Evolutionary conservation across 1,139 yeast genomes (phyloP), one percentile per base, ranked within the genome.

Genomic region (Waltiozyma sp.): DNA sequence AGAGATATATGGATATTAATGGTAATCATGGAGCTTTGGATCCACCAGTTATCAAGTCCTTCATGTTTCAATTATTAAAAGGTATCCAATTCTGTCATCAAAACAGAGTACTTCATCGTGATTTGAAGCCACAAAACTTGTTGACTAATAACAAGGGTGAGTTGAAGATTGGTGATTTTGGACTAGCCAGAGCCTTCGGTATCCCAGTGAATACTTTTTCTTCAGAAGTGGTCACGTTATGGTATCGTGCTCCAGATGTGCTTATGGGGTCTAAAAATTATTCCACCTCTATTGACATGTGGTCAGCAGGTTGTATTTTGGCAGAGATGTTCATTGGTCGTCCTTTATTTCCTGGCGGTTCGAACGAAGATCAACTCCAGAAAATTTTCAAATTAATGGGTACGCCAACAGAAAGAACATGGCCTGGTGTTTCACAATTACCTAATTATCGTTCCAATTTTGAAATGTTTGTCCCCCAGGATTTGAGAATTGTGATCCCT

Each of bases 301-400:
- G 99, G 99, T 87, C 96, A 26, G 94, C 96, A 19, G 99, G 99
- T 13, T 91, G 98, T 64, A 91, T 91, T 44, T 72, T 91, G 60
- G 97, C 97, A 1, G 99, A 91, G 61, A 91, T 91, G 98, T 82
- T 91, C 54, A 86, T 96, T 10, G 98, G 98, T n/a, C 81, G 91
- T 55, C 96, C 99, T 0, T 67, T 91, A 45, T 91, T 91, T 62
- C 96, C 98, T 1, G 99, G 99, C 3, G 78, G 93, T 9, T 87
- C 95, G 39, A 93, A 91, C 61, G 97, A 91, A 45, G 98, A 91
- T 64, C 97, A 91, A 62, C 69, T 91, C 56, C 75, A 79, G 56
- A 79, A 85, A 58, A 93, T 91, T 44, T 91, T 91, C 65, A 79
- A 91, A 56, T 71, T 84, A 37, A 85, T 89, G 95, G 98, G 98